A percentile compares a stretch with the other conserved stretches of the same genome.
Evolutionary conservation across 805 yeast genomes (phyloP).

Genomic region (Zygoascus ofunaensis): DNA sequence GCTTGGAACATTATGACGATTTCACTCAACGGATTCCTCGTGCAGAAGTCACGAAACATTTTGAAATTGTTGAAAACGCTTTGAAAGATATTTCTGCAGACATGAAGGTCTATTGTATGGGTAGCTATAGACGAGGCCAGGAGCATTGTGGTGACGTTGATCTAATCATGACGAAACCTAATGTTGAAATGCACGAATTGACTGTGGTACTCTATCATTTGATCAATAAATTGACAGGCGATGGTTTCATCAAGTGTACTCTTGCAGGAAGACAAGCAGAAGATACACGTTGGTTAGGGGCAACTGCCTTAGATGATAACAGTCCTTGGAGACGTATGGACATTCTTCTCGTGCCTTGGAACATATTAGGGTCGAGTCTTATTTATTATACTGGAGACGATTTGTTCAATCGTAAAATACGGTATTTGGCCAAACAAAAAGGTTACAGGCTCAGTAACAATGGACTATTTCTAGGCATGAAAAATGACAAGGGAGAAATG

Average conservation of each 20-base stretch:
- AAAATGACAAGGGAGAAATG: conserved; percentile 9
- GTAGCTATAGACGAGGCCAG: conserved; percentile 46
- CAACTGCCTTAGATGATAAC: conserved; percentile 22
- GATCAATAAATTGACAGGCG: conserved; percentile 20
- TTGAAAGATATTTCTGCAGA: conserved; percentile 29
- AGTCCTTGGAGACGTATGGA: conserved; percentile 45
- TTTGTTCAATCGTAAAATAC: conserved; percentile 39
- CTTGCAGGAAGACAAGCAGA: conserved; percentile 20
- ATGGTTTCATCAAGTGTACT: conserved; percentile 31
- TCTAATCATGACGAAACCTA: conserved; percentile 35
- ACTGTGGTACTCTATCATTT: conserved; percentile 18
- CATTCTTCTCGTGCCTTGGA: conserved; percentile 39
- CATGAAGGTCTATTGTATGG: conserved; percentile 35
- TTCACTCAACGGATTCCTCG: conserved; percentile 40
- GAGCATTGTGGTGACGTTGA: conserved; percentile 45
- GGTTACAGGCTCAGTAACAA: conserved; percentile 34
- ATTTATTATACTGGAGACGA: conserved; percentile 50
- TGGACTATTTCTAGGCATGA: conserved; percentile 32
- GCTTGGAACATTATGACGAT: conserved; percentile 40
- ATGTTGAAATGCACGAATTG: conserved; percentile 23
- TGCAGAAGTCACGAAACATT: conserved; percentile 36
- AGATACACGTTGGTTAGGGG: conserved; percentile 28
- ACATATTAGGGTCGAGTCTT: conserved; percentile 38
- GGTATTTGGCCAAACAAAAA: conserved; percentile 35
- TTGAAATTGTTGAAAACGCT: conserved; percentile 24